Percentiles rank a stretch among this genome's conserved stretches.
phyloP scores from a whole-genome alignment of 2,329 filamentous ascomycete species.

The Pseudopithomyces chartarum region DNA sequence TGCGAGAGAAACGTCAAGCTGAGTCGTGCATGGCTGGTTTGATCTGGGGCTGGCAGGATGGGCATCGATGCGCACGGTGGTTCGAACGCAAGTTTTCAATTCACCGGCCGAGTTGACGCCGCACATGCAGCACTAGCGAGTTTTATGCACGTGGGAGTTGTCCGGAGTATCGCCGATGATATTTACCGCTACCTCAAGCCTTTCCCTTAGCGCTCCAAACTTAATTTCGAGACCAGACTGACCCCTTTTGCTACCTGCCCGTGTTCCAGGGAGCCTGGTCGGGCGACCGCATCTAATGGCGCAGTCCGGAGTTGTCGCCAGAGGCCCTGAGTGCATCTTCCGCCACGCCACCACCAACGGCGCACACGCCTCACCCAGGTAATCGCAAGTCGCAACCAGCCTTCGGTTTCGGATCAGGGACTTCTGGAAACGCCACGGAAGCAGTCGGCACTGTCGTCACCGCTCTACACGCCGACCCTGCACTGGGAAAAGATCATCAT shows the following conservation, averaged over 20 bases:
- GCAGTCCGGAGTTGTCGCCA: slow-evolving; percentile 25
- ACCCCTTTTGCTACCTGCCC: slow-evolving; percentile 14
- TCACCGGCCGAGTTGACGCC: slow-evolving; percentile 28
- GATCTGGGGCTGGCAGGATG: slow-evolving; percentile 30
- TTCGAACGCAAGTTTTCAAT: slow-evolving; percentile 20
- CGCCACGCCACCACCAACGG: slow-evolving; percentile 3
- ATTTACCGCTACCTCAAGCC: slow-evolving; percentile 32
- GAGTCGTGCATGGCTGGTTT: slow-evolving; percentile 33
- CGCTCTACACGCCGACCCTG: slow-evolving; percentile 17
- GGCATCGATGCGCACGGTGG: background rate
- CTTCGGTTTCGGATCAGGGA: slow-evolving; percentile 15
- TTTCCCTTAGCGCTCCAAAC: slow-evolving; percentile 16
- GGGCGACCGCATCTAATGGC: slow-evolving; percentile 17
- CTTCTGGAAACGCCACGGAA: slow-evolving; percentile 26
- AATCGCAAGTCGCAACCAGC: slow-evolving; percentile 11
- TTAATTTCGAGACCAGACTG: slow-evolving; percentile 12
- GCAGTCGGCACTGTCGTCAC: slow-evolving; percentile 19
- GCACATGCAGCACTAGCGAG: slow-evolving; percentile 15
- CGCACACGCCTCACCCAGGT: slow-evolving; percentile 27
- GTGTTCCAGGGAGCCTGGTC: slow-evolving; percentile 10
- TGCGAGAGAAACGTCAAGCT: slow-evolving; percentile 22
- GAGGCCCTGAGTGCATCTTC: slow-evolving; percentile 3
- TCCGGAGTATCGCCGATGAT: slow-evolving; percentile 27
- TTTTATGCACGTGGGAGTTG: slow-evolving; percentile 21
- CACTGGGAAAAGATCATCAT: slow-evolving; percentile 19